A percentile compares a stretch with the other conserved stretches of the same genome.
phyloP scores from a whole-genome alignment of 495 filamentous ascomycete species.

The Penicillium paradoxum region DNA sequence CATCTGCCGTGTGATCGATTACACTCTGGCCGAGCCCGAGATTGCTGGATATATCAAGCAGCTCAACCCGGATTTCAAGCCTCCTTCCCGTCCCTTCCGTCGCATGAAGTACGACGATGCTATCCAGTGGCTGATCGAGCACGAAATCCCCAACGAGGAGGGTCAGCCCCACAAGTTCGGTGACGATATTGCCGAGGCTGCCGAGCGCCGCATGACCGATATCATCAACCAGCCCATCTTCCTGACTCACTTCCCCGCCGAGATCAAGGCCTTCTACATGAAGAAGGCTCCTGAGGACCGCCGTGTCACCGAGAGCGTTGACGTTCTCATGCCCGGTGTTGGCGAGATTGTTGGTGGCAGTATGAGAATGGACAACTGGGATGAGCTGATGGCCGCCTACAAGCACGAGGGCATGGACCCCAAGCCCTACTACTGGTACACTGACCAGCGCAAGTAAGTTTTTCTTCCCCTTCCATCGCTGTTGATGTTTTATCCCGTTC shows the following conservation, averaged over 20 bases:
- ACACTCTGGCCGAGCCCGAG: slow-evolving; percentile 65
- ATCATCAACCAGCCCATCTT: slow-evolving; percentile 93
- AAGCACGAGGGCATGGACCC: slow-evolving; percentile 80
- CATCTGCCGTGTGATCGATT: slow-evolving; percentile 81
- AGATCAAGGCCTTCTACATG: slow-evolving; percentile 99
- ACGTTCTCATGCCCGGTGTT: slow-evolving; percentile 93
- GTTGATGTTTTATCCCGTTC: background rate
- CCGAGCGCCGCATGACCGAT: slow-evolving; percentile 95
- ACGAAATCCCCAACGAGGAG: slow-evolving; percentile 90
- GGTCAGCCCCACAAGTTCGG: slow-evolving; percentile 85
- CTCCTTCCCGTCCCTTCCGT: slow-evolving; percentile 79
- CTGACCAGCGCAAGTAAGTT: slow-evolving; percentile 92
- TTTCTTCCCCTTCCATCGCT: background rate
- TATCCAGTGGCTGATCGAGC: slow-evolving; percentile 85
- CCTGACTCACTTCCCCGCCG: slow-evolving; percentile 92
- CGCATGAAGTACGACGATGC: slow-evolving; percentile 95
- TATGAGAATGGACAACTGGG: slow-evolving; percentile 92
- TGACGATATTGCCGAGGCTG: slow-evolving; percentile 97
- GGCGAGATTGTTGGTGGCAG: slow-evolving; percentile 96
- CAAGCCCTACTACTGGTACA: slow-evolving; percentile 97
- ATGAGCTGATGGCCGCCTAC: slow-evolving; percentile 89
- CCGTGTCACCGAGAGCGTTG: slow-evolving; percentile 93
- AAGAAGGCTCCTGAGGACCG: slow-evolving; percentile 77
- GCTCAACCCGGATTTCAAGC: slow-evolving; percentile 84
- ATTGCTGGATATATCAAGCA: slow-evolving; percentile 65